Evolutionary conservation across 2,329 filamentous ascomycete species (phyloP).

Genomic region (Colletotrichum cordylinicola): DNA sequence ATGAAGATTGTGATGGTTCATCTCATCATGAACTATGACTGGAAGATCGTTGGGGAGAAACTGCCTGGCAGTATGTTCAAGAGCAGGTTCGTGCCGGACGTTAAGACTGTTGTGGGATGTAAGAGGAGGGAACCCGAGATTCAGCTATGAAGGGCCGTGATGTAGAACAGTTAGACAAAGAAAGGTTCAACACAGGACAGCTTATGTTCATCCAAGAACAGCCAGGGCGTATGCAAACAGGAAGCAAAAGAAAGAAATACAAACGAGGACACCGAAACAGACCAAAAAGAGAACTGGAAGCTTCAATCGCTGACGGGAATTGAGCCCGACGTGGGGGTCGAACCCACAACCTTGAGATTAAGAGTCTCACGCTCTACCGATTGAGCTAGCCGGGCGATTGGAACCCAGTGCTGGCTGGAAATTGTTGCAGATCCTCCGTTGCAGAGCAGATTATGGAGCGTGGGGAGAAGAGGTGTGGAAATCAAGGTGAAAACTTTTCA

Average conservation of each 20-base stretch:
- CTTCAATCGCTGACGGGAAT: constrained; percentile 20
- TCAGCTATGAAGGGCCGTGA: not conserved
- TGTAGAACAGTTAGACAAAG: not conserved
- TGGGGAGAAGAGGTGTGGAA: not conserved
- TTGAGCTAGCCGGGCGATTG: constrained; percentile 65
- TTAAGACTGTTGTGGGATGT: not conserved
- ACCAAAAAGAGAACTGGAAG: not conserved
- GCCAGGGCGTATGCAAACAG: not conserved
- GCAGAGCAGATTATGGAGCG: not conserved
- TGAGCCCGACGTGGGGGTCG: constrained; percentile 35
- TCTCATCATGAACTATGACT: constrained; percentile 46
- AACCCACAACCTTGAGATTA: constrained; percentile 66
- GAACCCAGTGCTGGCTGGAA: constrained; percentile 18
- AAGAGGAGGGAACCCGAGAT: not conserved
- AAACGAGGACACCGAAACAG: not conserved
- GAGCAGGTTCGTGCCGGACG: constrained; percentile 1
- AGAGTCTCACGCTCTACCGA: constrained; percentile 79
- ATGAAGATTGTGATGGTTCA: constrained; percentile 49
- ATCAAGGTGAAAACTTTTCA: not conserved
- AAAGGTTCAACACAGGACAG: not conserved
- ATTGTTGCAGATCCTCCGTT: not conserved
- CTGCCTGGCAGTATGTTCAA: not conserved
- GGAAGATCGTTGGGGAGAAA: not conserved
- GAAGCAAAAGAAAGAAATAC: not conserved
- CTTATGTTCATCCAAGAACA: not conserved